A percentile compares a stretch with the other conserved stretches of the same genome.
phyloP scores from a whole-genome alignment of 495 filamentous ascomycete species.

The Hypomontagnella submonticulosa region DNA sequence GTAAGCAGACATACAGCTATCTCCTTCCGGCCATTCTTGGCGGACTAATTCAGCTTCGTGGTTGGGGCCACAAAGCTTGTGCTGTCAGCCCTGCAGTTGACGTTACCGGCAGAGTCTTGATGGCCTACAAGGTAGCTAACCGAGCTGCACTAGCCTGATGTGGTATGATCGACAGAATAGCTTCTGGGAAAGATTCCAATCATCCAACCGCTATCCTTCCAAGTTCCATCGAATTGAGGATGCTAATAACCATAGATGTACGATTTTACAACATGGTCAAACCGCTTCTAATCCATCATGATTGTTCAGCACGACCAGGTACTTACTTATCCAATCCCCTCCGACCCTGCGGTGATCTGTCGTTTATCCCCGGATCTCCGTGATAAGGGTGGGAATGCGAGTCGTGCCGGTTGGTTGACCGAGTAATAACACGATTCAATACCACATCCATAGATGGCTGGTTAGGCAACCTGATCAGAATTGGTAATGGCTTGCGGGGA shows the following conservation, averaged over 20 bases:
- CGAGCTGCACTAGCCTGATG: slow-evolving; percentile 1
- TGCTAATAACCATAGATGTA: no score
- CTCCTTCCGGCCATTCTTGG: slow-evolving; percentile 23
- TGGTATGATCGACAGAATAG: no score
- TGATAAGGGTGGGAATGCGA: slow-evolving; percentile 6
- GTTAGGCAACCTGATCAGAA: slow-evolving; percentile 1
- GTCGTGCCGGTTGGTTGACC: background rate
- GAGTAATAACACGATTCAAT: slow-evolving; percentile 17
- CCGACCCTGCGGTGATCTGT: slow-evolving; percentile 1
- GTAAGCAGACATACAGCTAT: slow-evolving; percentile 7
- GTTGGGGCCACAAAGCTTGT: slow-evolving; percentile 6
- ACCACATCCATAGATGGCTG: slow-evolving; percentile 23
- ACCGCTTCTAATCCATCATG: no score
- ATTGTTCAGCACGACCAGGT: no score
- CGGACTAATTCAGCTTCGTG: slow-evolving; percentile 12
- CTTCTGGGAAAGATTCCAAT: background rate
- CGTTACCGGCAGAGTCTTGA: slow-evolving; percentile 11
- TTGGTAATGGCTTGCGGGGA: no score
- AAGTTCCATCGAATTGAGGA: no score
- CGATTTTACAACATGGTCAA: no score
- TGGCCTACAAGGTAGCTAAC: slow-evolving; percentile 7
- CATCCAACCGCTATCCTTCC: background rate
- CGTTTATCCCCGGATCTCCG: slow-evolving; percentile 8
- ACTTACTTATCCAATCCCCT: background rate
- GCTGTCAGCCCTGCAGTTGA: slow-evolving; percentile 33